These are phyloP conservation scores for Fusarium longipes DNA, from an alignment of 2,329 filamentous ascomycete species.

Conservation along the genomic window DNA sequence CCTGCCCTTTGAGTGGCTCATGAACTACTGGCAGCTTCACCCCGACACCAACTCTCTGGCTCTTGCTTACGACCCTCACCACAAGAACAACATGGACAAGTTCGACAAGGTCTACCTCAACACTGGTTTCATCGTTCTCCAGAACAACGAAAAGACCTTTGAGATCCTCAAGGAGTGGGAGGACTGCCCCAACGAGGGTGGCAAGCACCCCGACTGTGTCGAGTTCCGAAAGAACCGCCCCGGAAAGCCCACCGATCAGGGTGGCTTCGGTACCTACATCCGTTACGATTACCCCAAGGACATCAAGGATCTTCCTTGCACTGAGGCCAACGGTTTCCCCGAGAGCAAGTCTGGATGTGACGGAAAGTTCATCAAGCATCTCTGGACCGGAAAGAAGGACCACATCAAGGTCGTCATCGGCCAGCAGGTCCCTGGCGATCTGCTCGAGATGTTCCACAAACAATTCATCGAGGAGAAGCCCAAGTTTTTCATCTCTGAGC, in stretches of 20 bases:
- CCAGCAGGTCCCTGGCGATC: conserved; percentile 52
- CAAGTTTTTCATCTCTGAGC: conserved; percentile 52
- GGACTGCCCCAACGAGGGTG: conserved; percentile 54
- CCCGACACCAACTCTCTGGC: conserved; percentile 55
- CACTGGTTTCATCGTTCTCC: conserved; percentile 65
- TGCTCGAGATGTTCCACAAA: conserved; percentile 52
- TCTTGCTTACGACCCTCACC: conserved; percentile 55
- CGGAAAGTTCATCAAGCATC: conserved; percentile 57
- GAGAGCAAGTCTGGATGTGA: conserved; percentile 53
- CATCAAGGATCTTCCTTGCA: conserved; percentile 55
- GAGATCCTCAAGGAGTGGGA: conserved; percentile 63
- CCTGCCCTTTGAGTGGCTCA: conserved; percentile 59
- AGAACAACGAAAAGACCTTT: conserved; percentile 61
- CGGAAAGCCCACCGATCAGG: conserved; percentile 56
- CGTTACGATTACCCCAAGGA: conserved; percentile 57
- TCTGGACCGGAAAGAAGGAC: conserved; percentile 57
- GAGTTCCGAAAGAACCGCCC: conserved; percentile 52
- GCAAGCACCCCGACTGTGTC: conserved; percentile 53
- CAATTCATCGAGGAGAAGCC: conserved; percentile 51
- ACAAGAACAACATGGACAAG: conserved; percentile 54
- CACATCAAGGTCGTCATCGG: conserved; percentile 55
- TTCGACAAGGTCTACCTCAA: conserved; percentile 59
- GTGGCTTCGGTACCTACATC: conserved; percentile 57
- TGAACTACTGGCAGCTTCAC: conserved; percentile 60
- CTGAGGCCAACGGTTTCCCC: conserved; percentile 58